Conservation (phyloP, 78 protist genomes). For the Dictyostelium firmibasis region DNA sequence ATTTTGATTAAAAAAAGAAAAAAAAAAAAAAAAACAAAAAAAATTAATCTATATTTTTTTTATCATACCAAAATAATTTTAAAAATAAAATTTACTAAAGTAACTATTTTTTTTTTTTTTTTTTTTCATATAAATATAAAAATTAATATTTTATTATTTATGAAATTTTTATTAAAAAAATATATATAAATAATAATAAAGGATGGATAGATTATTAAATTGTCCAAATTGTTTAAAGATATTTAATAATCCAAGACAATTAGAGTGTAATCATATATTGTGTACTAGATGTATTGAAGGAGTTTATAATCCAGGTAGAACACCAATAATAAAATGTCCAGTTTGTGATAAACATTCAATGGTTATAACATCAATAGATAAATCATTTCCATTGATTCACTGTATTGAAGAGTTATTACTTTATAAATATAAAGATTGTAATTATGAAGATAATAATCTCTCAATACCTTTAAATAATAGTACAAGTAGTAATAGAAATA, state of each 20-base stretch:
- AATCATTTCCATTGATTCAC: neutral
- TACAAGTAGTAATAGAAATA: neutral
- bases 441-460: neutral
- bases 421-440: neutral
- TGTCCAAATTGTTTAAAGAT: conserved; percentile 47
- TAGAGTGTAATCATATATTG: conserved; percentile 63
- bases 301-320: conserved; percentile 16
- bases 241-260: conserved; percentile 12
- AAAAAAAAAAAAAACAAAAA: too few species aligned
- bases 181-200: neutral
- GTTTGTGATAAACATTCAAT: conserved; percentile 50
- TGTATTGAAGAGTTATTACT: conserved; percentile 21
- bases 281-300: conserved; percentile 35
- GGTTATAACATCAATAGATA: neutral
- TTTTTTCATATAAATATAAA: too few species aligned
- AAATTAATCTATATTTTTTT: too few species aligned
- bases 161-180: too few species aligned
- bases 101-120: too few species aligned
- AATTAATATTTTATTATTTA: too few species aligned
- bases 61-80: too few species aligned
- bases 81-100: too few species aligned
- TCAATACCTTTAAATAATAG: neutral
- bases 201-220: conserved; percentile 59
- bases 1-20: too few species aligned
- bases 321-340: conserved; percentile 58